Evolutionary conservation across 371 early-diverging fungal genomes (phyloP).

Genomic region (Saksenaea oblongispora): DNA sequence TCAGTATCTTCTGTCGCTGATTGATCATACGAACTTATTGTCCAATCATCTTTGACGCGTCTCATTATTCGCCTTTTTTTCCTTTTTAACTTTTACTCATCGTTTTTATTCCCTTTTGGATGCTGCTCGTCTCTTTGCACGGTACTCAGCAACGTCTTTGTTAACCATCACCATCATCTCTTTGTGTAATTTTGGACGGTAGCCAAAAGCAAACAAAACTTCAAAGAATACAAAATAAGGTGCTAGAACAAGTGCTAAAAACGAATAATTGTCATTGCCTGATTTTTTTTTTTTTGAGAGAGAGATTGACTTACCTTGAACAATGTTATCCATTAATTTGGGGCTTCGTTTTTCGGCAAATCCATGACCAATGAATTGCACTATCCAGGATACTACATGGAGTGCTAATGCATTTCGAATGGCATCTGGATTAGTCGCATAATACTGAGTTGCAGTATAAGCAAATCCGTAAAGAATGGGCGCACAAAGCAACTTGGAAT

Average conservation of each 20-base stretch:
- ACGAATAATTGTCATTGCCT: slow-evolving; percentile 3
- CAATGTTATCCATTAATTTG: slow-evolving; percentile 81
- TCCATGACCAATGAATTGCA: slow-evolving; percentile 91
- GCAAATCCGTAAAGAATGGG: slow-evolving; percentile 65
- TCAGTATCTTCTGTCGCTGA: neutral
- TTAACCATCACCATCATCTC: slow-evolving; percentile 65
- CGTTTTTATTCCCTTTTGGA: neutral
- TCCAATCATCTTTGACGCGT: neutral
- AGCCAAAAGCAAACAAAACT: slow-evolving; percentile 83
- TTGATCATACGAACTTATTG: neutral
- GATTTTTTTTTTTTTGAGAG: too few relatives aligned
- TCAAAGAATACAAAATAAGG: slow-evolving; percentile 95
- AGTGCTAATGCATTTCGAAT: slow-evolving; percentile 52
- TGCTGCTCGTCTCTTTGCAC: slow-evolving; percentile 19
- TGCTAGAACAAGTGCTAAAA: slow-evolving; percentile 83
- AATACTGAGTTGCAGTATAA: slow-evolving; percentile 62
- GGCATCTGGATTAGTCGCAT: slow-evolving; percentile 50
- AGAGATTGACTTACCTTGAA: slow-evolving; percentile 61
- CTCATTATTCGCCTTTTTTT: neutral
- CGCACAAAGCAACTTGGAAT: slow-evolving; percentile 34
- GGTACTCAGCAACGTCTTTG: slow-evolving; percentile 67
- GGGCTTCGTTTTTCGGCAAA: slow-evolving; percentile 88
- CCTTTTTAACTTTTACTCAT: slow-evolving; percentile 2
- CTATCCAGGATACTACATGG: slow-evolving; percentile 79
- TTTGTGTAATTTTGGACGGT: slow-evolving; percentile 71